Evolutionary conservation across 2,329 filamentous ascomycete species (phyloP), one percentile per base, ranked within the genome.

Genomic region (Myotisia sp.): DNA sequence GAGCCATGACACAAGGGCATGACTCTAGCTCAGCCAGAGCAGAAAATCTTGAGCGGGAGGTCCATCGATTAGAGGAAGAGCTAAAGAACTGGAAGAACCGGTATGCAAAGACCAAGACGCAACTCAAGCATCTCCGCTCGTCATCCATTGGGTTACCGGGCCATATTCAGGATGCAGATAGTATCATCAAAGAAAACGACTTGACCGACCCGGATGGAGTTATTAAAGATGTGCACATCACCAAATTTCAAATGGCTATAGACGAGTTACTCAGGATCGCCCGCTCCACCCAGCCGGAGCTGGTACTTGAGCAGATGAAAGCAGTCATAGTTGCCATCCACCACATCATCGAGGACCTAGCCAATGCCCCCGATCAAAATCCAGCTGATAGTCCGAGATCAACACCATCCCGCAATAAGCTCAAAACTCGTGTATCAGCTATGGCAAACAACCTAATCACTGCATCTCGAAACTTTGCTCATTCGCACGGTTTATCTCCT

Each of bases 381-480:
- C 56, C 65, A 2, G 67, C 59, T 22, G 69, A 72, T 41, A 54
- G 52, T 18, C n/a, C n/a, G n/a, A n/a, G n/a, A n/a, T 70, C 70
- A 22, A 64, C 65, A 18, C 70, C 74, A 43, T 64, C 77, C 42
- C 74, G 75, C 43, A 63, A 67, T 18, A 84, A 78, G 54, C 68
- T 92, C 40, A 92, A 83, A 58, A 70, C 73, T 32, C 78, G 79
- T 38, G 79, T 95, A 3, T 92, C 85, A n/a, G 79, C 79, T 2
- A 92, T 87, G 1, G 86, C 90, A 31, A 95, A 95, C 64, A 90
- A 87, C 50, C 67, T 98, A 38, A 94, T 95, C 49, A 95, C 87
- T 2, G 84, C 87, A 1, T 79, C 83, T 21, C 93, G 92, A 62
- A 93, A 93, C 51, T 93, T 90, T 55, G 78, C 81, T 21, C 70